Conservation (phyloP, 2,329 filamentous ascomycete genomes). For the Aspergillus caelatus region DNA sequence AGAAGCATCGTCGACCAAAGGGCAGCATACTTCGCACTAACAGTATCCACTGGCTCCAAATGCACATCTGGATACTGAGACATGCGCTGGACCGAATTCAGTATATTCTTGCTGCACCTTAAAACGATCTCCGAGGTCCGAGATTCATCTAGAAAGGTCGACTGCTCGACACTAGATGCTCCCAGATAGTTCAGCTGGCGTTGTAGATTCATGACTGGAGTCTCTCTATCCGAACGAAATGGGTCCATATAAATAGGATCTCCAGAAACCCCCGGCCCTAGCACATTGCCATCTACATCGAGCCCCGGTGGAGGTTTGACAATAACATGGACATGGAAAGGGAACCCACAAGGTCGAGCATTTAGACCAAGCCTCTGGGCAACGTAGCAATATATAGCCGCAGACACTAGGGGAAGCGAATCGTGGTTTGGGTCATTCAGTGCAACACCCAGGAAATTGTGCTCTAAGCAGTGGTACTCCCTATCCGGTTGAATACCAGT, state of each 20-base stretch:
- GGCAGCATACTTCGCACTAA: constrained; percentile 69
- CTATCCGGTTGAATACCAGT: constrained; percentile 69
- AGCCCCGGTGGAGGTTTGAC: constrained; percentile 64
- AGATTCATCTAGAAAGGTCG: constrained; percentile 65
- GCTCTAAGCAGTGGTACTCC: constrained; percentile 77
- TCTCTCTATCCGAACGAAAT: constrained; percentile 70
- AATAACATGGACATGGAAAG: constrained; percentile 82
- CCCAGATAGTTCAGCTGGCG: constrained; percentile 60
- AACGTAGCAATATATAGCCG: constrained; percentile 81
- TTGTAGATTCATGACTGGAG: constrained; percentile 62
- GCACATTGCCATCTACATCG: constrained; percentile 59
- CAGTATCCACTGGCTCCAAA: constrained; percentile 54
- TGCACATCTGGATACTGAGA: constrained; percentile 32
- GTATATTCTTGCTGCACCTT: constrained; percentile 79
- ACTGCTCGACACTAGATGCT: constrained; percentile 40
- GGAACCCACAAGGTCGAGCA: constrained; percentile 78
- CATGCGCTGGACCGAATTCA: constrained; percentile 66
- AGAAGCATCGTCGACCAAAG: constrained; percentile 71
- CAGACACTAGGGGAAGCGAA: constrained; percentile 83
- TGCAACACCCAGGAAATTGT: constrained; percentile 85
- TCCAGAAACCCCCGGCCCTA: constrained; percentile 24
- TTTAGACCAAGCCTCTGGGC: constrained; percentile 74
- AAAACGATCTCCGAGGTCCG: constrained; percentile 69
- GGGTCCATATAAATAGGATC: constrained; percentile 82
- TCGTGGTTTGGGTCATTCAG: constrained; percentile 72